A percentile compares a stretch with the other conserved stretches of the same genome.
phyloP scores from a whole-genome alignment of 495 filamentous ascomycete species.

The Bombardia bombarda region DNA sequence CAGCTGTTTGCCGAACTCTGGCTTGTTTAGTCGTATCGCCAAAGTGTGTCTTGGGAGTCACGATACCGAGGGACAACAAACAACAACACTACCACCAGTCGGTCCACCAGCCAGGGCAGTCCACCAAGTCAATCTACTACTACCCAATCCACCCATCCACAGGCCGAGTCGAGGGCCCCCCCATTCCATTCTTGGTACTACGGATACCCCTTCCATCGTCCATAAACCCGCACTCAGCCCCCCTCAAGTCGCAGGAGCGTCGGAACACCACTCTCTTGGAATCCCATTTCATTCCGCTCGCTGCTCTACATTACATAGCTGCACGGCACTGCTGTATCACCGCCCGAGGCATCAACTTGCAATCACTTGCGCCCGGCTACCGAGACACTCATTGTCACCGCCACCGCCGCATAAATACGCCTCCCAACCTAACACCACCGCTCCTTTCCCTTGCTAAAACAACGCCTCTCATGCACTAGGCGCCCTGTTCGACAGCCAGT shows the following conservation, averaged over 20 bases:
- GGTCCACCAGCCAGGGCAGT: too few relatives aligned
- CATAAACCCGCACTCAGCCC: not conserved
- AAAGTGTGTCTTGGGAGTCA: too few relatives aligned
- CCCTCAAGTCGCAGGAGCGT: not conserved
- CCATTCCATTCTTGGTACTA: constrained; percentile 1
- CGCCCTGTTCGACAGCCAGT: constrained; percentile 18
- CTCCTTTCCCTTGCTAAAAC: constrained; percentile 6
- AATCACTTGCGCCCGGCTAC: too few relatives aligned
- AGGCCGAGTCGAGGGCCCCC: constrained; percentile 2
- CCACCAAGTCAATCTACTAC: too few relatives aligned
- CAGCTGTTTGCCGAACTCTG: not conserved
- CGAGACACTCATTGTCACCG: too few relatives aligned
- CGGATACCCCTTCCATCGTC: constrained; percentile 6
- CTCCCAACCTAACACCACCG: constrained; percentile 12
- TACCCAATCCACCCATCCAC: too few relatives aligned
- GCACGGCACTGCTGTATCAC: too few relatives aligned
- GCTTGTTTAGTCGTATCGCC: too few relatives aligned
- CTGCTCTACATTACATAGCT: too few relatives aligned
- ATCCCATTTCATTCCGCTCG: not conserved
- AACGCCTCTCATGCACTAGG: constrained; percentile 31
- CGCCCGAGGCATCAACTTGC: too few relatives aligned
- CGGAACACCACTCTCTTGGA: not conserved
- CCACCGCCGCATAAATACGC: too few relatives aligned
- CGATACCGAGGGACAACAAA: not conserved
- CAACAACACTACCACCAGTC: too few relatives aligned